Base-by-base conservation (phyloP, 2,329 filamentous ascomycete genomes). In the Aspergillus texensis region DNA sequence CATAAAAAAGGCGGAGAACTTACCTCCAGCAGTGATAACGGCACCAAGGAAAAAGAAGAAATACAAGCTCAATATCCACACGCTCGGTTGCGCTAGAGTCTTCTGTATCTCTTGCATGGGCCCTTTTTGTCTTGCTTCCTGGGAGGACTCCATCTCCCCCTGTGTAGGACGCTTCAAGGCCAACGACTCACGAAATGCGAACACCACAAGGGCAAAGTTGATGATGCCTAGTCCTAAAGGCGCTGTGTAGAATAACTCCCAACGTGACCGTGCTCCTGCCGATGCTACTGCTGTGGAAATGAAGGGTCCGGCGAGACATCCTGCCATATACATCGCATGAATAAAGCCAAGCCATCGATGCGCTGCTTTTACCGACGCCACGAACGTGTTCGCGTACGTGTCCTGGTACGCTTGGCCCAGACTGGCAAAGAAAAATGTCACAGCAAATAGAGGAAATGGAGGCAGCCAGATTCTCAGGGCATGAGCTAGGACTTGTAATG, bases 341-440 rank as follows among this genome's bases (percentile, higher is more conserved):
- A 90, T 88, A 60, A 89, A 85, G 0, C 86, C 85, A 0, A 90
- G 78, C 84, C 86, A 89, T 5, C 86, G 78, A 69, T 90, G 86
- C 0, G 86, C 83, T 19, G 78, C 79, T 11, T 80, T 80, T 0
- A 83, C 72, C 0, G 81, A 79, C 0, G 84, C 81, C 0, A 89
- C 86, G 62, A 86, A 90, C 0, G 86, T 86, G 62, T 91, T 90
- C 1, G 84, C 83, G 26, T 89, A 86, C 0, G 87, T 84, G 66
- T 91, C 88, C 63, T 90, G 86, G 61, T 85, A 89, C 0, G 85
- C 88, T 71, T 89, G 86, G 0, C 88, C 88, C 0, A 88, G 69
- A 11, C 83, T 84, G 1, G 84, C 83, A 9, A 89, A 65, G 73
- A 85, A 85, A 70, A 89, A 90, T 0, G 85, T 86, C 2, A 84